A percentile compares a stretch with the other conserved stretches of the same genome.
Evolutionary conservation across 1,284 basidiomycete species (phyloP).

Genomic region (Stereum hirsutum): DNA sequence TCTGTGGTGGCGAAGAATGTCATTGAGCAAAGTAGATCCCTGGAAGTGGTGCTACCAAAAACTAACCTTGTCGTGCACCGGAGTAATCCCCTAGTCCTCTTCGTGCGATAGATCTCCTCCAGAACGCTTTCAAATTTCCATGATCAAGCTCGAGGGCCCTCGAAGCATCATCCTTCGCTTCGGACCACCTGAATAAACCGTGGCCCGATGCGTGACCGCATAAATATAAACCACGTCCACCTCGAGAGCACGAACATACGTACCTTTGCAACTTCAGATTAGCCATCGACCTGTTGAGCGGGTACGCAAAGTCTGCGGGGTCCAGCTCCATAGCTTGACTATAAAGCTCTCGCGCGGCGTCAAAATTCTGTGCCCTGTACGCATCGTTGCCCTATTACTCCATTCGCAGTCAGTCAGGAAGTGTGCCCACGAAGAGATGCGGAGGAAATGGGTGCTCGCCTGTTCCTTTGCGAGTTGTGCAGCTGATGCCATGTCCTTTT

Average conservation of each 20-base stretch:
- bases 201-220: neutral
- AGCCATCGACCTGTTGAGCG: constrained; percentile 4
- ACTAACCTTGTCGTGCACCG: constrained; percentile 1
- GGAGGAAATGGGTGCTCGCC: constrained; percentile 2
- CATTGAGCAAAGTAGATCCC: neutral
- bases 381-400: constrained; percentile 5
- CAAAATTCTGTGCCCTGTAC: constrained; percentile 2
- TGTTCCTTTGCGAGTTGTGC: neutral
- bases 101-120: constrained; percentile 1
- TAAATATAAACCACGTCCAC: too few species aligned
- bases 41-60: neutral
- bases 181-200: constrained; percentile 1
- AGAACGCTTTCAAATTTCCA: constrained; percentile 4
- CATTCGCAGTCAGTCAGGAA: constrained; percentile 26
- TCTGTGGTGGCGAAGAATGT: neutral
- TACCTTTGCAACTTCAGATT: constrained; percentile 7
- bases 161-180: constrained; percentile 6
- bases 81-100: neutral
- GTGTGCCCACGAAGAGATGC: constrained; percentile 18
- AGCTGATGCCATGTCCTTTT: too few species aligned
- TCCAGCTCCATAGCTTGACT: constrained; percentile 5
- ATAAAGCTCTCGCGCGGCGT: constrained; percentile 2
- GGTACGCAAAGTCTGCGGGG: neutral
- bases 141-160: constrained; percentile 2
- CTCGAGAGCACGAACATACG: neutral